phyloP scores from a whole-genome alignment of 768 basidiomycete species.

The Tylopilus felleus region DNA sequence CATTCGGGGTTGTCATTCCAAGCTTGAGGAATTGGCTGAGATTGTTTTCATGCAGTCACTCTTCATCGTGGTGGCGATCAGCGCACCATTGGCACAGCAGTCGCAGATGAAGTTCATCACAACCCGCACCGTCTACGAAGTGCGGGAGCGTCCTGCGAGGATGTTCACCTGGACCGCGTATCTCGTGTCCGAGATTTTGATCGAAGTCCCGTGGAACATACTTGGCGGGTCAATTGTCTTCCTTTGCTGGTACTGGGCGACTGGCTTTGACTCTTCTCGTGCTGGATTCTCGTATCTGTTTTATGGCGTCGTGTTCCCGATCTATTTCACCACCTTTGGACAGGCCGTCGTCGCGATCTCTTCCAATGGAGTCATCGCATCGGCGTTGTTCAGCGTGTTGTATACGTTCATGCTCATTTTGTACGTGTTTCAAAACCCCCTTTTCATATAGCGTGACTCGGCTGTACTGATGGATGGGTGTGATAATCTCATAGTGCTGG shows the following conservation, averaged over 20 bases:
- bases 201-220: neutral
- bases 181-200: neutral
- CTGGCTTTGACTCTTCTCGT: neutral
- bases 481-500: neutral
- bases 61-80: neutral
- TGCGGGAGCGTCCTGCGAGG: neutral
- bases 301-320: neutral
- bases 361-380: neutral
- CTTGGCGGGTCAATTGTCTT: neutral
- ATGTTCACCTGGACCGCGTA: neutral
- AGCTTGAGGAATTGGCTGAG: neutral
- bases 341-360: neutral
- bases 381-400: neutral
- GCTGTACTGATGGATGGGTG: neutral
- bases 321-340: neutral
- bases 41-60: neutral
- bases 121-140: neutral
- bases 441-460: neutral
- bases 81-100: neutral
- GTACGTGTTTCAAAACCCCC: neutral
- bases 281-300: neutral
- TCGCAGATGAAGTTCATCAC: neutral
- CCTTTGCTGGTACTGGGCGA: neutral
- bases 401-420: neutral
- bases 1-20: neutral